A percentile compares a stretch with the other conserved stretches of the same genome.
These are phyloP conservation scores for Geosiphon pyriformis DNA, from an alignment of 192 early-diverging fungal genomes.

Conservation along the genomic window DNA sequence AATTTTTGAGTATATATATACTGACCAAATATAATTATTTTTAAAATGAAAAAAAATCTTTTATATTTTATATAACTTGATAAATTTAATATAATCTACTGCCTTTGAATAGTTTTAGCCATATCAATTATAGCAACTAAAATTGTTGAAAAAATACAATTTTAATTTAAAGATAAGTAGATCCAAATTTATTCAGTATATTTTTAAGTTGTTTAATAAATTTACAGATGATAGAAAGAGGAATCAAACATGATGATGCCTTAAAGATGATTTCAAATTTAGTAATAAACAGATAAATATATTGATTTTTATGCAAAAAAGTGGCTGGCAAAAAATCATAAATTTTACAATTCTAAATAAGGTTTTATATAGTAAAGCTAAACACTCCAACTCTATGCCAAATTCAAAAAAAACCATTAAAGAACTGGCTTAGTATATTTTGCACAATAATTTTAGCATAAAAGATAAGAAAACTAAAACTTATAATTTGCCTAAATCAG, in stretches of 20 bases:
- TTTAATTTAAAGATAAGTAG: background rate
- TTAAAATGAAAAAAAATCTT: constrained; percentile 14
- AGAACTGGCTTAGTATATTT: background rate
- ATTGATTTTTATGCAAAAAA: constrained; percentile 10
- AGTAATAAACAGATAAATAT: constrained; percentile 12
- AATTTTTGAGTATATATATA: no score
- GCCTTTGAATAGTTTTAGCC: constrained; percentile 3
- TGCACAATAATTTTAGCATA: background rate
- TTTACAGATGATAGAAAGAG: constrained; percentile 8
- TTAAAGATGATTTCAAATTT: constrained; percentile 6
- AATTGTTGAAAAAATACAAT: constrained; percentile 20
- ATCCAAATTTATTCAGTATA: background rate
- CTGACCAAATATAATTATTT: no score
- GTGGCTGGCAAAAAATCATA: background rate
- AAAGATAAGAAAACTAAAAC: background rate
- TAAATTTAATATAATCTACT: constrained; percentile 10
- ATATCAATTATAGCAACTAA: constrained; percentile 12
- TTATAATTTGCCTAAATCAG: background rate
- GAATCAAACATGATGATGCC: constrained; percentile 1
- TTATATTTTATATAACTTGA: constrained; percentile 15
- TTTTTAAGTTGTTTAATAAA: background rate
- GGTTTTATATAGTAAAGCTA: background rate
- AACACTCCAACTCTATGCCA: background rate
- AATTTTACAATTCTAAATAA: background rate
- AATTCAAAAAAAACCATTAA: background rate